A percentile compares a stretch with the other conserved stretches of the same genome.
Evolutionary conservation across 2,329 filamentous ascomycete genomes (phyloP).

Genomic region (Bretziella fagacearum): DNA sequence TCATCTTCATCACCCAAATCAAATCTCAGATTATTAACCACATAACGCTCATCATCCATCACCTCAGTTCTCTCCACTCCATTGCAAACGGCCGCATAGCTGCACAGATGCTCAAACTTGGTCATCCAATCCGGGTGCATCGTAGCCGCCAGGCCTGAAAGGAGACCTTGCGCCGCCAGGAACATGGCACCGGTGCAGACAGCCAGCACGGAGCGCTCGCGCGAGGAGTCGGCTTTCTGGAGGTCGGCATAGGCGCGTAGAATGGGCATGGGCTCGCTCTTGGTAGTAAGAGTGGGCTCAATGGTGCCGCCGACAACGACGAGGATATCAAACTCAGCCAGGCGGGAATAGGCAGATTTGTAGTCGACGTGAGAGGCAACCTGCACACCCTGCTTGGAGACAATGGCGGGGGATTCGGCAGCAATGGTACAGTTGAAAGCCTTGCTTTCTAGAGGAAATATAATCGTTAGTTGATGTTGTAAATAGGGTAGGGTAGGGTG

Average conservation of each 20-base stretch:
- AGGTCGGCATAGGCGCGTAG: conserved; percentile 64
- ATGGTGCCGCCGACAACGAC: conserved; percentile 58
- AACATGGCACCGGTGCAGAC: conserved; percentile 67
- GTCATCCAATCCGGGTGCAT: conserved; percentile 69
- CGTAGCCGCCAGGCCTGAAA: conserved; percentile 63
- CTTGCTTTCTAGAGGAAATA: conserved; percentile 27
- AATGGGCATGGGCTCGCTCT: conserved; percentile 50
- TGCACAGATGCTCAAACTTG: conserved; percentile 66
- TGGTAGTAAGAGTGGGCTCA: conserved; percentile 46
- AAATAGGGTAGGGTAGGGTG: not conserved
- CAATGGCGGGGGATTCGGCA: conserved; percentile 34
- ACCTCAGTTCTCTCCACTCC: conserved; percentile 65
- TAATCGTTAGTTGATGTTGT: too few species aligned
- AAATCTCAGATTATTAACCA: conserved; percentile 82
- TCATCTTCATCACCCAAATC: conserved; percentile 67
- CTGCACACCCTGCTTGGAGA: conserved; percentile 47
- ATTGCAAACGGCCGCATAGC: conserved; percentile 52
- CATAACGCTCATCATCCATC: conserved; percentile 63
- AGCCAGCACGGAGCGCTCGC: conserved; percentile 66
- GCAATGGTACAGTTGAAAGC: conserved; percentile 43
- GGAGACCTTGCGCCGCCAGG: conserved; percentile 58
- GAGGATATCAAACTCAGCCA: conserved; percentile 64
- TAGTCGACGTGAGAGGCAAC: conserved; percentile 60
- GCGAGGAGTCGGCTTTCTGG: conserved; percentile 60
- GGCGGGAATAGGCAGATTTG: conserved; percentile 58